Conservation (phyloP, 495 filamentous ascomycete species). For the Evansstolkia leycettana region DNA sequence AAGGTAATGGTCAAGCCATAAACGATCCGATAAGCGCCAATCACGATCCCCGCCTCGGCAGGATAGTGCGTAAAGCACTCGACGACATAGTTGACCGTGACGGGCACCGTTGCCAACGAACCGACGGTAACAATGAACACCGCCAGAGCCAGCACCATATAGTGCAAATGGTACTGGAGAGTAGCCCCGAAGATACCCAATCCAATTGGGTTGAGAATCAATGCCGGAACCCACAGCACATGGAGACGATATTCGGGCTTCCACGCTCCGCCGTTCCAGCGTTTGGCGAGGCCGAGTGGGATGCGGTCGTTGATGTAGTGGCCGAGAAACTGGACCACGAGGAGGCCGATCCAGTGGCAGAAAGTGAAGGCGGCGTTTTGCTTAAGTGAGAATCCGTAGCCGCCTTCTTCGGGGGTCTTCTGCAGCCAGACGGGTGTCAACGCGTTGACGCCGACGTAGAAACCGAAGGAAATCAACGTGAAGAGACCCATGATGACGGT, state of each 20-base stretch:
- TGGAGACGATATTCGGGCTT: slow-evolving; percentile 40
- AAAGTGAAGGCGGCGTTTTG: slow-evolving; percentile 34
- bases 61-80: slow-evolving; percentile 33
- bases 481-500: slow-evolving; percentile 14
- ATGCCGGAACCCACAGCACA: slow-evolving; percentile 30
- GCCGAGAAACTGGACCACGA: slow-evolving; percentile 29
- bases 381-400: slow-evolving; percentile 24
- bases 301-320: slow-evolving; percentile 32
- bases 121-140: slow-evolving; percentile 32
- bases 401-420: slow-evolving; percentile 15
- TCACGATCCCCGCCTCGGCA: slow-evolving; percentile 27
- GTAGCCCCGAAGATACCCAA: slow-evolving; percentile 36
- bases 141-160: slow-evolving; percentile 33
- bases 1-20: slow-evolving; percentile 35
- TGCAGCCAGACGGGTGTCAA: slow-evolving; percentile 25
- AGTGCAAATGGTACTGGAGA: slow-evolving; percentile 36
- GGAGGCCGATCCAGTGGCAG: slow-evolving; percentile 34
- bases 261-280: slow-evolving; percentile 28
- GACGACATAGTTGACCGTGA: slow-evolving; percentile 36
- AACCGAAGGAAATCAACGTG: slow-evolving; percentile 20
- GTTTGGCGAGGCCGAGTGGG: slow-evolving; percentile 24
- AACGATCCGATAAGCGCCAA: slow-evolving; percentile 28
- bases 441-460: slow-evolving; percentile 19
- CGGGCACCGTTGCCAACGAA: slow-evolving; percentile 25
- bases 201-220: slow-evolving; percentile 33